Base-by-base conservation (phyloP, 2,329 filamentous ascomycete species). In the Cercospora zeina region DNA sequence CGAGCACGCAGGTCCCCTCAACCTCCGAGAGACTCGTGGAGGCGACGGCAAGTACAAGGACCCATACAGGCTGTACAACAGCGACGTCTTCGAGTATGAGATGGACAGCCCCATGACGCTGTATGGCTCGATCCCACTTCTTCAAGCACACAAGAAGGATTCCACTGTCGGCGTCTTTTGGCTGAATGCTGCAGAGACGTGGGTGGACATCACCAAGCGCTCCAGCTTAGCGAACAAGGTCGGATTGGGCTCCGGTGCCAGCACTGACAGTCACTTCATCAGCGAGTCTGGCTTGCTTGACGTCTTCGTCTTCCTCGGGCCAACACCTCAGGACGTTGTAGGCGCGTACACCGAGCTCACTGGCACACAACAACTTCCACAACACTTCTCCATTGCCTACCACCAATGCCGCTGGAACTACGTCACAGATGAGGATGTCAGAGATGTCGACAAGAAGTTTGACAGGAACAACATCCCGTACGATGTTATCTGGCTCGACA, bases 341-440 rank as follows among this genome's bases (percentile, higher is more conserved):
- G 89, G 88, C 70, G 86, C 85, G 31, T 99, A 96, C 74, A 87
- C 88, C 65, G 91, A 96, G 75, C 85, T 99, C 50, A 99, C 95
- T 8, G 95, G 95, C 27, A 93, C 88, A 72, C 95, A 92, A 31
- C 88, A 93, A 63, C 85, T 99, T 77, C 95, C 95, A 1, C 92
- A 96, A 72, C 89, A 95, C 66, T 97, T 97, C 71, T 85, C 93
- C 1, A 87, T 99, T 68, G 95, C 86, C 11, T 97, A 97, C 77
- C 95, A 99, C 73, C 95, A 99, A 76, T 97, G 95, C 76, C 89
- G 95, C 70, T 99, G 95, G 95, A 99, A 99, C 79, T 99, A 99
- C 74, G 88, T 97, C 61, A 96, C 91, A 1, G 93, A 97, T 71
- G 92, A 97, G 67, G 95, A 99, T 77, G 93, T 99, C 62, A 96